These are phyloP conservation scores for Botrytis porri DNA, from an alignment of 2,329 filamentous ascomycete species.

Conservation along the genomic window DNA sequence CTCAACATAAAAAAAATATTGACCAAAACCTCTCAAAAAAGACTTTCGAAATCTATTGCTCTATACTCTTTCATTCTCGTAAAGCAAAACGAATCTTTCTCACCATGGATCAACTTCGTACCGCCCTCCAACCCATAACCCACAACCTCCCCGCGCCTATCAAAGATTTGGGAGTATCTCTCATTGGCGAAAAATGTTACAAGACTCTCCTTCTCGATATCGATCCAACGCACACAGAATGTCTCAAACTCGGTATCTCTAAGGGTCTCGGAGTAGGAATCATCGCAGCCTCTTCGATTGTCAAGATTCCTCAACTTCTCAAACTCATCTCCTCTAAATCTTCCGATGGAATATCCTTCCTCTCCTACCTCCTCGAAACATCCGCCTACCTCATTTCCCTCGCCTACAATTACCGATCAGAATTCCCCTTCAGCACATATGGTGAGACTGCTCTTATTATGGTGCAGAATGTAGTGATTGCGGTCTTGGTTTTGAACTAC, in stretches of 20 bases:
- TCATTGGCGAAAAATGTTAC: slow-evolving; percentile 85
- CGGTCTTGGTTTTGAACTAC: slow-evolving; percentile 81
- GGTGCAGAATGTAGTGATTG: slow-evolving; percentile 88
- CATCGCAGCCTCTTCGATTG: slow-evolving; percentile 81
- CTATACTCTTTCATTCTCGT: neutral
- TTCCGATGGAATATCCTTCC: slow-evolving; percentile 79
- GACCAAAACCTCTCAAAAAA: neutral
- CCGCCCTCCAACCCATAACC: slow-evolving; percentile 64
- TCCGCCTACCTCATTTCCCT: slow-evolving; percentile 82
- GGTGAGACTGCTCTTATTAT: slow-evolving; percentile 93
- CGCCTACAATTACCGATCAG: slow-evolving; percentile 86
- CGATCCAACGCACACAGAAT: slow-evolving; percentile 71
- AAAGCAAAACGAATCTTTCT: neutral
- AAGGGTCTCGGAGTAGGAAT: slow-evolving; percentile 94
- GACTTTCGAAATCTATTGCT: neutral
- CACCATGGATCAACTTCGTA: slow-evolving; percentile 59
- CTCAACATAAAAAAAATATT: slow-evolving; percentile 7
- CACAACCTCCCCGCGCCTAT: slow-evolving; percentile 71
- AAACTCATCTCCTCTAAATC: slow-evolving; percentile 83
- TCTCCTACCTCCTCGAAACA: slow-evolving; percentile 91
- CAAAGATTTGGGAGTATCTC: slow-evolving; percentile 69
- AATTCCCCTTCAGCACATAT: slow-evolving; percentile 94
- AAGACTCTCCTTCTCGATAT: slow-evolving; percentile 80
- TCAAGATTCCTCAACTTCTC: slow-evolving; percentile 95
- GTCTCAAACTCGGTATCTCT: slow-evolving; percentile 84